Base-by-base conservation (phyloP, 345 rosid species). In the Pugionium cornutum region DNA sequence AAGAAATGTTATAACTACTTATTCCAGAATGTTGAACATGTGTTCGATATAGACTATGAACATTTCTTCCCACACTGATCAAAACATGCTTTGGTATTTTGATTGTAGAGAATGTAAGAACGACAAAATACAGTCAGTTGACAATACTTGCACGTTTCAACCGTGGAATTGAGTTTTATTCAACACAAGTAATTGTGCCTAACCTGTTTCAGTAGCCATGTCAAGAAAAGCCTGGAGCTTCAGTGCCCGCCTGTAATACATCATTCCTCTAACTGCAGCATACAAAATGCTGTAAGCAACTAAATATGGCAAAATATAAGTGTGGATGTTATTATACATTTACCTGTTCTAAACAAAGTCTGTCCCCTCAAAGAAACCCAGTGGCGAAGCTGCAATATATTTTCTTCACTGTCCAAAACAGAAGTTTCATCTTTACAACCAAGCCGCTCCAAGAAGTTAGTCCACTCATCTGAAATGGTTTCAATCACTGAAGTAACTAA, bases 171-270 rank as follows among this genome's bases (percentile, higher is more conserved):
- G 34, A 27, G 33, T 64, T 43, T 58, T 34, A 35, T 65, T 52
- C 37, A 40, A 46, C 49, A 53, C 18, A 58, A 69, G 46, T 43
- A 32, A 67, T 60, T 54, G 58, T 18, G 56, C 48, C 50, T 71
- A 77, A 94, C 99, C 96, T 41, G 36, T 57, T 77, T 90, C 96
- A 68, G 35, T 32, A 80, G 99, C 99, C 99, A 94, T 90, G 82
- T 94, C 99, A 74, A 94, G 96, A 70, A 90, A 94, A 72, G 97
- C 97, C 77, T 94, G 99, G 77, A 94, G 96, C 88, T 81, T 94
- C 72, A 94, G 75, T 64, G 99, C 99, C 45, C 99, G 84, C 82
- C 91, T 81, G 75, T 88, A 94, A 67, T 94, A 94, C 99, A 90
- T 90, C 99, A 94, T 94, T 46, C 99, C 99, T 79, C 99, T 81